These are phyloP conservation scores for Coemansia sp. DNA, from an alignment of 192 early-diverging fungal genomes.

Conservation along the genomic window DNA sequence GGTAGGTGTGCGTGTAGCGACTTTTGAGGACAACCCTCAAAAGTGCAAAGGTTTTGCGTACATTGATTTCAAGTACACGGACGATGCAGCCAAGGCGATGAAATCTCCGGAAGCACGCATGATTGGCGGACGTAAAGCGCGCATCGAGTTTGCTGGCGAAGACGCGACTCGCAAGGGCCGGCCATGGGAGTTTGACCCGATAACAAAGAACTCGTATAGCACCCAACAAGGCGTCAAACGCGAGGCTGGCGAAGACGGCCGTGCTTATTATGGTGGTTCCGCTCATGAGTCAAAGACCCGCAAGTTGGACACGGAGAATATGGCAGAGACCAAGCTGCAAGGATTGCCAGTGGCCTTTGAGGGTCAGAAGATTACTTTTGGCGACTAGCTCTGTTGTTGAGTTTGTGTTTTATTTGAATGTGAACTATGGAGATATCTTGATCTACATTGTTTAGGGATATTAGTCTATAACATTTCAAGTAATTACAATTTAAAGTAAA, in stretches of 20 bases:
- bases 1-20: conserved; percentile 65
- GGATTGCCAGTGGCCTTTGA: conserved; percentile 61
- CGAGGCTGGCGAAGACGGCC: conserved; percentile 17
- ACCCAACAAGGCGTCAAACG: conserved; percentile 2
- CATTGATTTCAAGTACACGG: conserved; percentile 64
- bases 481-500: neutral
- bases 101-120: conserved; percentile 57
- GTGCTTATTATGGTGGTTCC: neutral
- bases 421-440: no score
- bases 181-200: conserved; percentile 60
- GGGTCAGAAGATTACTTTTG: conserved; percentile 69
- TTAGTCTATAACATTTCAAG: neutral
- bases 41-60: conserved; percentile 79
- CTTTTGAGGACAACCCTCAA: conserved; percentile 70
- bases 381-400: conserved; percentile 22
- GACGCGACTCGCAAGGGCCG: conserved; percentile 65
- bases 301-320: conserved; percentile 44
- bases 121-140: conserved; percentile 59
- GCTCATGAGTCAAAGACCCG: conserved; percentile 14
- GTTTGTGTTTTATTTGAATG: neutral
- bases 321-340: conserved; percentile 52
- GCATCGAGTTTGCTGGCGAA: conserved; percentile 69
- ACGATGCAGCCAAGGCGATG: conserved; percentile 64
- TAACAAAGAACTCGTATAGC: conserved; percentile 20
- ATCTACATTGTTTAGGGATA: no score